Percentiles rank a stretch among this genome's conserved stretches.
Evolutionary conservation across 1,139 yeast genomes (phyloP).

Genomic region (Hyphopichia fennica): DNA sequence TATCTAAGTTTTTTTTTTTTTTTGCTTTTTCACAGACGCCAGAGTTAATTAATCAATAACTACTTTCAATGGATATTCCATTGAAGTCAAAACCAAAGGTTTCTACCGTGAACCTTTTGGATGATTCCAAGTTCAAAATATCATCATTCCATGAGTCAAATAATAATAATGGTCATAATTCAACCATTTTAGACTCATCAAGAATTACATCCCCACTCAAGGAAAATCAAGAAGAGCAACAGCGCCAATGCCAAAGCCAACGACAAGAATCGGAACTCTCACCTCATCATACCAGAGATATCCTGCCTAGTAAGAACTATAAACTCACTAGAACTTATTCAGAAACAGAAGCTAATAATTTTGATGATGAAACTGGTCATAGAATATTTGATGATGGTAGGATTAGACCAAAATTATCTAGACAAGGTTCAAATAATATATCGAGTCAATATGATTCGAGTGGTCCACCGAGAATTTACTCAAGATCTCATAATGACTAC

Average conservation of each 20-base stretch:
- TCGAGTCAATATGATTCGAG: background rate
- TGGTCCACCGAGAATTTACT: constrained; percentile 21
- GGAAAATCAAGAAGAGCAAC: background rate
- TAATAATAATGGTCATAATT: background rate
- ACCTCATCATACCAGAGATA: background rate
- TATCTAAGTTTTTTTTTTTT: too few species aligned
- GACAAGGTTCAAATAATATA: background rate
- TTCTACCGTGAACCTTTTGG: constrained; percentile 35
- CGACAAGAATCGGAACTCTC: too few species aligned
- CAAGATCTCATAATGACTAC: constrained; percentile 32
- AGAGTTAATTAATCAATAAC: too few species aligned
- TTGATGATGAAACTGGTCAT: constrained; percentile 52
- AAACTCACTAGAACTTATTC: constrained; percentile 51
- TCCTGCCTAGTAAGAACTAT: constrained; percentile 12
- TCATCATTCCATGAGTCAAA: constrained; percentile 3
- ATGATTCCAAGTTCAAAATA: constrained; percentile 22
- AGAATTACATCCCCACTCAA: constrained; percentile 3
- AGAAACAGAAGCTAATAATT: constrained; percentile 55
- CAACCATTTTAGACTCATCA: background rate
- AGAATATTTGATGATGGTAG: constrained; percentile 50
- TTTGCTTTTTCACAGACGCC: too few species aligned
- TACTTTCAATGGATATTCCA: constrained; percentile 34
- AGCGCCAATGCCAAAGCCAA: too few species aligned
- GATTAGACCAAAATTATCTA: constrained; percentile 34
- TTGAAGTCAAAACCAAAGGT: constrained; percentile 45